Evolutionary conservation across 2,329 filamentous ascomycete genomes (phyloP).

Genomic region (Fusarium hostae): DNA sequence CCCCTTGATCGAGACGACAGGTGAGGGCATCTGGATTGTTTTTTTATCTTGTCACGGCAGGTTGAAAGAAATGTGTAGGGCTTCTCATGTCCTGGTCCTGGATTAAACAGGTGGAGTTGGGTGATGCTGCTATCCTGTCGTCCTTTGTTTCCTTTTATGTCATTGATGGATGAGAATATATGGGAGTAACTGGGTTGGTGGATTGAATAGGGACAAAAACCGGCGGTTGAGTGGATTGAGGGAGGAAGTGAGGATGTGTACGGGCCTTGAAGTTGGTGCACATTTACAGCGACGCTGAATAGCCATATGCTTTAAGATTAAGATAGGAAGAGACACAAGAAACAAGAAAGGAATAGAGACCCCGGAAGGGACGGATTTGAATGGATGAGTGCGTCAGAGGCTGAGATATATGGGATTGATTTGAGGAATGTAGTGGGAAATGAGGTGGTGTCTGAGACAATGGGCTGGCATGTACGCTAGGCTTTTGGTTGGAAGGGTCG

Average conservation of each 20-base stretch:
- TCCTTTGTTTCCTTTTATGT: slow-evolving; percentile 42
- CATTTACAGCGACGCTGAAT: slow-evolving; percentile 27
- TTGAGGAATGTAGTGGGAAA: slow-evolving; percentile 31
- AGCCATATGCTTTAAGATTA: slow-evolving; percentile 33
- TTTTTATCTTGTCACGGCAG: slow-evolving; percentile 38
- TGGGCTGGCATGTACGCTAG: slow-evolving; percentile 5
- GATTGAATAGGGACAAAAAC: slow-evolving; percentile 12
- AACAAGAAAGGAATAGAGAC: slow-evolving; percentile 30
- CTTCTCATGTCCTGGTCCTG: slow-evolving; percentile 42
- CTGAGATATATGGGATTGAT: slow-evolving; percentile 12
- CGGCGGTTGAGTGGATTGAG: not conserved
- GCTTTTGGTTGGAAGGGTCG: not conserved
- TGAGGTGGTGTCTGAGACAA: slow-evolving; percentile 29
- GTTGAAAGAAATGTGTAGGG: slow-evolving; percentile 39
- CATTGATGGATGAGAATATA: slow-evolving; percentile 35
- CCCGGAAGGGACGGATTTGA: slow-evolving; percentile 28
- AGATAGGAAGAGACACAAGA: slow-evolving; percentile 11
- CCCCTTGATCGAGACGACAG: slow-evolving; percentile 45
- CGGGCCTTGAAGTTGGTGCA: slow-evolving; percentile 23
- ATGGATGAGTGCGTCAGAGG: slow-evolving; percentile 16
- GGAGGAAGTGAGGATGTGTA: not conserved
- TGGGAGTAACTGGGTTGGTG: slow-evolving; percentile 8
- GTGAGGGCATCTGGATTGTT: slow-evolving; percentile 44
- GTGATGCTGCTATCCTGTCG: slow-evolving; percentile 36
- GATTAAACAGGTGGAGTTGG: slow-evolving; percentile 43